Evolutionary conservation across 441 rosid genomes (phyloP), one percentile per base, ranked within the genome.

Genomic region (Theobroma grandiflorum): DNA sequence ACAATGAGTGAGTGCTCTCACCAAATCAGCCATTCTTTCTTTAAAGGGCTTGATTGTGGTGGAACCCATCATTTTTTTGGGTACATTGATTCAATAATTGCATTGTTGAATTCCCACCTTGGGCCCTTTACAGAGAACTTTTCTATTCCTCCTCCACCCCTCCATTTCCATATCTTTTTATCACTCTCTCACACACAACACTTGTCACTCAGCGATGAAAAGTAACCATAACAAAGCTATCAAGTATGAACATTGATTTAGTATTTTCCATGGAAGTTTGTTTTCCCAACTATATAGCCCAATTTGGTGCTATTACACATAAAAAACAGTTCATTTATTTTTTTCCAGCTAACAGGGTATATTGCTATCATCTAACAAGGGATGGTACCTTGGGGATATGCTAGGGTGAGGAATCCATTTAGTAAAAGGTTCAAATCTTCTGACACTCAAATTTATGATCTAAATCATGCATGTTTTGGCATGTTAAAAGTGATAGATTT

Each of bases 81-180:
- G 11, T 65, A n/a, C 52, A 76, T n/a, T 65, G 50, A 76, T 64
- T 33, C 63, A 76, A 76, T 76, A 76, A 76, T 76, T 64, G 62
- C 64, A 76, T 63, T 20, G 63, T 76, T 65, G 72, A 76, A 65
- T 20, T 45, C 67, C 18, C 52, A 22, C 38, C 22, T 40, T 58
- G 66, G 77, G 20, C 66, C 14, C 58, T 47, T 49, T 15, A 20
- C 12, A 22, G 9, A n/a, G 33, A 22, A 1, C 38, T 45, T 20
- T n/a, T 73, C 65, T 57, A 3, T 37, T 55, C 20, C 64, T 65
- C 70, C 45, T 18, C 45, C 52, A 9, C n/a, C 33, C 14, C 26
- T 31, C 26, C 77, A 57, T 38, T 38, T 57, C 77, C 20, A 73
- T 26, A 55, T 73, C 72, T 10, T 5, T 31, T 69, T 47, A 14